phyloP scores from a whole-genome alignment of 352 stramenopile species.

The Phytophthora cryptogea region DNA sequence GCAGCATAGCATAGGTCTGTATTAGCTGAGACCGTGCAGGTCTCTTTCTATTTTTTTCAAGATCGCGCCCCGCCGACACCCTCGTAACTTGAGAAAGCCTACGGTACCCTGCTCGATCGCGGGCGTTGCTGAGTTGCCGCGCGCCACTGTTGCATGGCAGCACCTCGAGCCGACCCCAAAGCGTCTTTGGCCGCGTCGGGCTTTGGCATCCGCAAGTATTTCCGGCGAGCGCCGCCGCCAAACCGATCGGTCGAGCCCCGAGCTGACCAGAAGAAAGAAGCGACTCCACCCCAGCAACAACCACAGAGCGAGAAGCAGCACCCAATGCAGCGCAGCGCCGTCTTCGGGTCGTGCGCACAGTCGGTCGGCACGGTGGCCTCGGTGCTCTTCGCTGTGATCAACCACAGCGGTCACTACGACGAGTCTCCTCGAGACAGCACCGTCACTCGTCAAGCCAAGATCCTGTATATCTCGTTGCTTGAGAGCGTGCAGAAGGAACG shows the following conservation, averaged over 20 bases:
- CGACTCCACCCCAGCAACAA: not conserved
- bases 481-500: constrained; percentile 69
- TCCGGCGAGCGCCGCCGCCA: constrained; percentile 20
- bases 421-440: constrained; percentile 32
- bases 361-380: constrained; percentile 53
- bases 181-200: constrained; percentile 19
- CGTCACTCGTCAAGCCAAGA: constrained; percentile 57
- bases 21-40: not conserved
- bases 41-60: constrained; percentile 28
- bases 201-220: constrained; percentile 39
- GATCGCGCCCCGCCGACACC: constrained; percentile 7
- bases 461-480: constrained; percentile 71
- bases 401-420: constrained; percentile 38
- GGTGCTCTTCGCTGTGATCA: constrained; percentile 55
- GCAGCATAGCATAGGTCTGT: too few species aligned
- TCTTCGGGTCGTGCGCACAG: constrained; percentile 61
- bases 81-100: constrained; percentile 21
- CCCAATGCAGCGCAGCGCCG: constrained; percentile 37
- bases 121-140: constrained; percentile 7
- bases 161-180: constrained; percentile 1
- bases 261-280: constrained; percentile 2
- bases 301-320: constrained; percentile 13
- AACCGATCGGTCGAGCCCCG: constrained; percentile 11
- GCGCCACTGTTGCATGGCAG: constrained; percentile 15
- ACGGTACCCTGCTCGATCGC: constrained; percentile 6